A percentile compares a stretch with the other conserved stretches of the same genome.
Evolutionary conservation across 2,329 filamentous ascomycete species (phyloP).

Genomic region (Clarireedia paspali): DNA sequence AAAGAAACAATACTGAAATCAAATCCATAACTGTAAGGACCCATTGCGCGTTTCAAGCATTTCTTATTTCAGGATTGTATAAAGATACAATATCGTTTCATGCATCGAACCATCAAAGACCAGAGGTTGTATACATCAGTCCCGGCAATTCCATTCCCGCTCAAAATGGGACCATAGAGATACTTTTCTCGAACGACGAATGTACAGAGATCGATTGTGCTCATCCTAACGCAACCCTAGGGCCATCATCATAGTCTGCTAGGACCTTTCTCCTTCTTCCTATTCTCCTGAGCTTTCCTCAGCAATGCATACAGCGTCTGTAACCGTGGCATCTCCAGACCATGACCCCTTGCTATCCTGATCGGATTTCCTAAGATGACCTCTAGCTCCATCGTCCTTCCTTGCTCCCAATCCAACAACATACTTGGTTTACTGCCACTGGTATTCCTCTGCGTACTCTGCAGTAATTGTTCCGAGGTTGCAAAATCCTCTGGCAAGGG

Average conservation of each 20-base stretch:
- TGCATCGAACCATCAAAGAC: too few species aligned
- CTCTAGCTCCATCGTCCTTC: constrained; percentile 46
- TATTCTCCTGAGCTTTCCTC: constrained; percentile 41
- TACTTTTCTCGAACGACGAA: too few species aligned
- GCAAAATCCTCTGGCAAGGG: constrained; percentile 53
- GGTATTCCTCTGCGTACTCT: constrained; percentile 55
- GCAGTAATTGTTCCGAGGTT: constrained; percentile 52
- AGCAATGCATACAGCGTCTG: constrained; percentile 48
- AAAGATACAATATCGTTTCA: too few species aligned
- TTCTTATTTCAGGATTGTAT: too few species aligned
- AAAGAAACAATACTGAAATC: too few species aligned
- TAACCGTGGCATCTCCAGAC: constrained; percentile 44
- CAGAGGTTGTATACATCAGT: too few species aligned
- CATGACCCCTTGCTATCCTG: constrained; percentile 41
- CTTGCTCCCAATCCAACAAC: constrained; percentile 46
- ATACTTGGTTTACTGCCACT: constrained; percentile 48
- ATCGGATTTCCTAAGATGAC: constrained; percentile 50
- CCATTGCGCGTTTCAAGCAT: too few species aligned
- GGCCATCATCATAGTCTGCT: constrained; percentile 14
- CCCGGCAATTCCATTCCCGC: too few species aligned
- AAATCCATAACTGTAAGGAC: too few species aligned
- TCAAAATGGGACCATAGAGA: too few species aligned
- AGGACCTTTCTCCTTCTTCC: constrained; percentile 10
- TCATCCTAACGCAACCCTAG: neutral
- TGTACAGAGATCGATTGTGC: too few species aligned